Evolutionary conservation across 2,329 filamentous ascomycete genomes (phyloP).

Genomic region (Cordyceps cicadae): DNA sequence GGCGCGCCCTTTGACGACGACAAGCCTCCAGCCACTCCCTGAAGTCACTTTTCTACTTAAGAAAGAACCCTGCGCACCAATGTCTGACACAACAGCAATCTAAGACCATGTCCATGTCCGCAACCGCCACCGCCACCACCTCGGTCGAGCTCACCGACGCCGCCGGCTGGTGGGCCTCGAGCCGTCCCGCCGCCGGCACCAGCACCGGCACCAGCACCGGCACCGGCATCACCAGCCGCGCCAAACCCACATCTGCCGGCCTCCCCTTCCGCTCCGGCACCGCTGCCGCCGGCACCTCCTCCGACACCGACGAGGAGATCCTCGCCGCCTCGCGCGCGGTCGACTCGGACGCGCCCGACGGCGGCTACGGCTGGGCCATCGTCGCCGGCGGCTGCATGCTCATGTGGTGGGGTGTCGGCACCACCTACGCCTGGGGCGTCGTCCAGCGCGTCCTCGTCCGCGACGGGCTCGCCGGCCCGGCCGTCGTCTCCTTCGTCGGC

Average conservation of each 20-base stretch:
- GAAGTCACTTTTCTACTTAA: neutral
- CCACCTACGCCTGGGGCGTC: conserved; percentile 51
- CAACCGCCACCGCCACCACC: conserved; percentile 7
- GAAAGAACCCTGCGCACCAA: neutral
- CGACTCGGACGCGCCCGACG: conserved; percentile 41
- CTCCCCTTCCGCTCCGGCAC: no score
- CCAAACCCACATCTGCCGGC: neutral
- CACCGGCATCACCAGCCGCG: neutral
- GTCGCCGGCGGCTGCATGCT: conserved; percentile 41
- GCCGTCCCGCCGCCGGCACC: neutral
- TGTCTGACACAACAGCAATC: neutral
- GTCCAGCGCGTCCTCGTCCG: conserved; percentile 49
- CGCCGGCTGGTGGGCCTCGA: conserved; percentile 1
- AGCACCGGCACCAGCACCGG: neutral
- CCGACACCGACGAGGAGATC: conserved; percentile 15
- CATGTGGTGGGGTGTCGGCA: conserved; percentile 50
- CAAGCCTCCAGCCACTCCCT: neutral
- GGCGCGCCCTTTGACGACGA: neutral
- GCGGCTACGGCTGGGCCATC: conserved; percentile 49
- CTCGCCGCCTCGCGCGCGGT: conserved; percentile 35
- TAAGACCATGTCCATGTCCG: neutral
- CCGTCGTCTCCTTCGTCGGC: conserved; percentile 51
- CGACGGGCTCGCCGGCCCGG: conserved; percentile 37
- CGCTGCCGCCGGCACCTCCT: neutral
- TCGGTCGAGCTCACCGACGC: conserved; percentile 1